phyloP scores from a whole-genome alignment of 768 basidiomycete genomes.

The Tulasnella sp. region DNA sequence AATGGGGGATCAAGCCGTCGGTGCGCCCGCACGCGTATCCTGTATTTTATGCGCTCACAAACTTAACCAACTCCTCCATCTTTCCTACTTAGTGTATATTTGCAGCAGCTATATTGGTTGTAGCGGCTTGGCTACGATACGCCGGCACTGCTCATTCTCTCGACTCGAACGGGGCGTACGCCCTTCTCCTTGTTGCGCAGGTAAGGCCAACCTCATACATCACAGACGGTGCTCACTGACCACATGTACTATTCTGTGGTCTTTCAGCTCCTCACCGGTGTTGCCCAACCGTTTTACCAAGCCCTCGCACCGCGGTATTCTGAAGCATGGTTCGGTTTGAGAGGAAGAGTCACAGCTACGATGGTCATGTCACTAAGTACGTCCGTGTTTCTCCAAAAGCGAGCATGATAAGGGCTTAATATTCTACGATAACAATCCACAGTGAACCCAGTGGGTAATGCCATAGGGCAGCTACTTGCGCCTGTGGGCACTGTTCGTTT shows the following conservation, averaged over 20 bases:
- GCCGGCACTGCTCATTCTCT: slow-evolving; percentile 65
- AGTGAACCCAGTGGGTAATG: slow-evolving; percentile 75
- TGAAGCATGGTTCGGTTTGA: slow-evolving; percentile 80
- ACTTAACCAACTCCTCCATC: slow-evolving; percentile 47
- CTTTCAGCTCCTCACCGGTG: slow-evolving; percentile 59
- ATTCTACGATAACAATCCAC: neutral
- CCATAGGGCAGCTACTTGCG: slow-evolving; percentile 72
- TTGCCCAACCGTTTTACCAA: slow-evolving; percentile 75
- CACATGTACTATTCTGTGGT: neutral
- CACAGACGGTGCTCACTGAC: neutral
- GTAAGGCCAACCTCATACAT: slow-evolving; percentile 44
- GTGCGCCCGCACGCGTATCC: slow-evolving; percentile 50
- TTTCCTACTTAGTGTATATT: slow-evolving; percentile 58
- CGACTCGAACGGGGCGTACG: slow-evolving; percentile 57
- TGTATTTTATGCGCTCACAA: slow-evolving; percentile 66
- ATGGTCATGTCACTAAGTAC: slow-evolving; percentile 57
- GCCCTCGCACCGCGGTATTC: slow-evolving; percentile 80
- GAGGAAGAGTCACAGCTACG: slow-evolving; percentile 78
- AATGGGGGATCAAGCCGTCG: slow-evolving; percentile 64
- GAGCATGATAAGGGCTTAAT: neutral
- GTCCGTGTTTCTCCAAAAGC: neutral
- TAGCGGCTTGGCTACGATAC: slow-evolving; percentile 80
- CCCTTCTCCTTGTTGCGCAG: slow-evolving; percentile 78
- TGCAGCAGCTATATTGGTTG: slow-evolving; percentile 56
- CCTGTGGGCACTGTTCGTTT: slow-evolving; percentile 59